These are phyloP conservation scores for Phytophthora tubulina DNA, from an alignment of 352 stramenopile species.

Conservation along the genomic window DNA sequence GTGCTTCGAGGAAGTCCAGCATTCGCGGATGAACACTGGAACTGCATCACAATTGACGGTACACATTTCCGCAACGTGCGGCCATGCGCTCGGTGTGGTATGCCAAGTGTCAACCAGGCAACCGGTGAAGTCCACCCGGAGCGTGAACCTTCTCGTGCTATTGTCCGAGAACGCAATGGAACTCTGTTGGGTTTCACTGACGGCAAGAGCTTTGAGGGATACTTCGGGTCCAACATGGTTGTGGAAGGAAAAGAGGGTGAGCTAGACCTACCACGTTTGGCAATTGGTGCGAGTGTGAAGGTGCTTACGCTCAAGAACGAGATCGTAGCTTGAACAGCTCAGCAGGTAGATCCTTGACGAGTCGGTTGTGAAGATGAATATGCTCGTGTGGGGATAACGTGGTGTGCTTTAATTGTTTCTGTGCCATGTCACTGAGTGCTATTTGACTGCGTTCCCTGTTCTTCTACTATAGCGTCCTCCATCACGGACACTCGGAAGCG, in stretches of 20 bases:
- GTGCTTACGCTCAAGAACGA: slow-evolving; percentile 76
- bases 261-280: slow-evolving; percentile 33
- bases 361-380: not conserved
- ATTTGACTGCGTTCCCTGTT: slow-evolving; percentile 28
- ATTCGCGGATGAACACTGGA: slow-evolving; percentile 85
- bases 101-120: slow-evolving; percentile 79
- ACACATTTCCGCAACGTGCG: slow-evolving; percentile 79
- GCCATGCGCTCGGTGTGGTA: slow-evolving; percentile 76
- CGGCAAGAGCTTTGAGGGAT: slow-evolving; percentile 60
- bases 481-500: slow-evolving; percentile 62
- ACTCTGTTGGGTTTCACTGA: slow-evolving; percentile 66
- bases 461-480: slow-evolving; percentile 66
- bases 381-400: not conserved
- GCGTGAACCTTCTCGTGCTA: slow-evolving; percentile 61
- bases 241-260: slow-evolving; percentile 37
- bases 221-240: slow-evolving; percentile 86
- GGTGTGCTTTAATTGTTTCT: slow-evolving; percentile 5
- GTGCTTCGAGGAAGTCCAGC: slow-evolving; percentile 68
- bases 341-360: not conserved
- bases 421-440: not conserved
- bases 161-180: slow-evolving; percentile 69
- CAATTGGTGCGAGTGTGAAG: slow-evolving; percentile 60
- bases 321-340: slow-evolving; percentile 53
- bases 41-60: slow-evolving; percentile 61
- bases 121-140: slow-evolving; percentile 61